A percentile compares a stretch with the other conserved stretches of the same genome.
phyloP scores from a whole-genome alignment of 2,329 filamentous ascomycete species.

The Botrytis deweyae region DNA sequence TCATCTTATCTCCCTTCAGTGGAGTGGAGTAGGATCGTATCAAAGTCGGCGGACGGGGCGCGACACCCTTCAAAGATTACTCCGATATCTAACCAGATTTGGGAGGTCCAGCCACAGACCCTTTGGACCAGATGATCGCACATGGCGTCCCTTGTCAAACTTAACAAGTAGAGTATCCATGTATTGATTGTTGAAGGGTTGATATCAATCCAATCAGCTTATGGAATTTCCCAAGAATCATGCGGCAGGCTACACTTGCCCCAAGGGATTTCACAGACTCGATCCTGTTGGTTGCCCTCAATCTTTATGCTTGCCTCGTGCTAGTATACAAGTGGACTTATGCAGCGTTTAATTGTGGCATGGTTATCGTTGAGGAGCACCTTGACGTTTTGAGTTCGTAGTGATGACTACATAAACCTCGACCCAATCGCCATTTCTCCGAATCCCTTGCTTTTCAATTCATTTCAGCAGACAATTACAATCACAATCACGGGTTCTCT shows the following conservation, averaged over 20 bases:
- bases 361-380: slow-evolving; percentile 6
- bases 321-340: slow-evolving; percentile 12
- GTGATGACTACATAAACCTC: slow-evolving; percentile 14
- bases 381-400: neutral
- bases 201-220: slow-evolving; percentile 7
- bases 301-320: slow-evolving; percentile 1
- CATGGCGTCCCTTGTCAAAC: slow-evolving; percentile 15
- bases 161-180: slow-evolving; percentile 12
- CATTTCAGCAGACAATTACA: neutral
- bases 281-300: neutral
- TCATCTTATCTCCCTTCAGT: slow-evolving; percentile 19
- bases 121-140: slow-evolving; percentile 6
- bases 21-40: slow-evolving; percentile 8
- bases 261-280: neutral
- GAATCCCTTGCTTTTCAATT: neutral
- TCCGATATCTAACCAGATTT: slow-evolving; percentile 8
- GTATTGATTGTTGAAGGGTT: neutral
- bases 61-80: neutral
- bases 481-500: neutral
- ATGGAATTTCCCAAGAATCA: neutral
- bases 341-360: slow-evolving; percentile 3
- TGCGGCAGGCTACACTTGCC: slow-evolving; percentile 1
- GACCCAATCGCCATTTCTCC: slow-evolving; percentile 17
- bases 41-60: slow-evolving; percentile 8
- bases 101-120: slow-evolving; percentile 21